Evolutionary conservation across 176 grass and related monocot species (phyloP).

Genomic region (Canna indica): DNA sequence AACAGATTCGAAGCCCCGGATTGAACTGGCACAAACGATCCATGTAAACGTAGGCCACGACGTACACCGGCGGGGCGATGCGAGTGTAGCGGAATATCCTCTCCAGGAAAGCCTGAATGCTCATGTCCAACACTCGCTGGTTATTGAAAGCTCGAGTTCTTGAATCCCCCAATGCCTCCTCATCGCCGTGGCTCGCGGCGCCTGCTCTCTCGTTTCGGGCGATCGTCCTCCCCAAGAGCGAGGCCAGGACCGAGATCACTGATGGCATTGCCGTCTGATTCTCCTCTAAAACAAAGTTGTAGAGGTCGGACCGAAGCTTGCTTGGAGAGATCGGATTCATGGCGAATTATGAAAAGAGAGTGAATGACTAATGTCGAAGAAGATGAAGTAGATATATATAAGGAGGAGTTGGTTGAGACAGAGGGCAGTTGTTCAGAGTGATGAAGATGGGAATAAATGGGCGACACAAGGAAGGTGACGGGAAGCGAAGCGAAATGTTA

Average conservation of each 20-base stretch:
- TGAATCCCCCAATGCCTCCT: neutral
- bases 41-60: constrained; percentile 88
- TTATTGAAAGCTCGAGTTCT: constrained; percentile 35
- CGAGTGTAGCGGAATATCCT: constrained; percentile 57
- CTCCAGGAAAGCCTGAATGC: constrained; percentile 50
- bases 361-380: too few species aligned
- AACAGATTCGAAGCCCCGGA: constrained; percentile 34
- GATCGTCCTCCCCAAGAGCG: constrained; percentile 65
- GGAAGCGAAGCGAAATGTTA: too few species aligned
- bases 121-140: constrained; percentile 63
- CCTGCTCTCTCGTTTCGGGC: constrained; percentile 47
- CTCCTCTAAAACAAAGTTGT: constrained; percentile 26
- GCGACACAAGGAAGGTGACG: too few species aligned
- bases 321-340: constrained; percentile 33
- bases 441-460: too few species aligned
- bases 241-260: constrained; percentile 65
- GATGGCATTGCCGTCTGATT: constrained; percentile 22
- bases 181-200: neutral
- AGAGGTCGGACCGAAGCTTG: constrained; percentile 29
- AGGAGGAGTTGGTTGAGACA: too few species aligned
- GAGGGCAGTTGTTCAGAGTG: too few species aligned
- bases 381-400: too few species aligned
- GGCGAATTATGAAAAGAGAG: neutral
- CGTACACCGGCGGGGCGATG: constrained; percentile 60
- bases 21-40: constrained; percentile 54